Base-by-base conservation (phyloP, 257 asterid genomes). In the Coffea canephora region DNA sequence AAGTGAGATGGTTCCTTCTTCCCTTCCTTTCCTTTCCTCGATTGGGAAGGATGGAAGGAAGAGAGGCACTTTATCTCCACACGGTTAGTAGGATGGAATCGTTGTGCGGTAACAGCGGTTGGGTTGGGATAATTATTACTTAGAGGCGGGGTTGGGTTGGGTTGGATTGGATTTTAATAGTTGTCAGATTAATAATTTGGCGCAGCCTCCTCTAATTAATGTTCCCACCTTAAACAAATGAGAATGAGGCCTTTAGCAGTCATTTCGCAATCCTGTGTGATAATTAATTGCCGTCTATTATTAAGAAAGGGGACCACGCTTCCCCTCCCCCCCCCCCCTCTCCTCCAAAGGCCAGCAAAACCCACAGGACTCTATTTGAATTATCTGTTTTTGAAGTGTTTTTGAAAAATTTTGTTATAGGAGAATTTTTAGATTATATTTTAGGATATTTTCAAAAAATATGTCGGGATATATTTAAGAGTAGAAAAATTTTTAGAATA, bases 171-270 rank as follows among this genome's bases (percentile, higher is more conserved):
- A 71, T 21, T 9, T 8, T 71, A 5, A 39, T 15, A 0, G 36
- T n/a, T 18, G 36, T 54, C 65, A 59, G 43, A 75, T 45, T 49
- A n/a, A 75, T 61, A n/a, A 12, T 65, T 65, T 48, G 65, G 65
- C 14, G 80, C 66, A 46, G 74, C 74, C 14, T 31, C 18, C 23
- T 66, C 25, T 27, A 1, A 2, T 25, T 27, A 50, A 3, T 39
- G 54, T 49, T 77, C 74, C 80, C 80, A 66, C 52, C 72, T 45
- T 9, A n/a, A 45, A 54, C 25, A 13, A n/a, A 4, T 13, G n/a
- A 54, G 15, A 13, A 48, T 67, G 12, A 67, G 21, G 21, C 6
- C 65, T 25, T 48, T 39, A 62, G 36, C 50, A 66, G 74, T 27
- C 80, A 66, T 49, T 67, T 73, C 52, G 54, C 23, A 39, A 15